Evolutionary conservation across 495 filamentous ascomycete genomes (phyloP), one percentile per base, ranked within the genome.

Genomic region (Endocarpon pusillum): DNA sequence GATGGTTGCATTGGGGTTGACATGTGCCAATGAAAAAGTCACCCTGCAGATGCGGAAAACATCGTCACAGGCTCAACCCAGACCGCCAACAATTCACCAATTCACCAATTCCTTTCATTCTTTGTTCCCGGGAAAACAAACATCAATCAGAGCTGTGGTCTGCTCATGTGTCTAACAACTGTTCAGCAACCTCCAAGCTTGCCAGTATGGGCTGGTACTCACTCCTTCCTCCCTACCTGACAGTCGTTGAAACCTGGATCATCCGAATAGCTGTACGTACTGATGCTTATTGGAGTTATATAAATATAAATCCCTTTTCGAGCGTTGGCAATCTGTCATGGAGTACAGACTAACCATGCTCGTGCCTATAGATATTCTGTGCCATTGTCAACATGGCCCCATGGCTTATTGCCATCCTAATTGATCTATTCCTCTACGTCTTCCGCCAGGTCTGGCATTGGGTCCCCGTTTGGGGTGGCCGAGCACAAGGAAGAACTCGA

Each of bases 151-250:
- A n/a, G n/a, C n/a, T n/a, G n/a, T n/a, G n/a, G n/a, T n/a, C n/a
- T n/a, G n/a, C n/a, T n/a, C n/a, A n/a, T n/a, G n/a, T n/a, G n/a
- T n/a, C n/a, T n/a, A n/a, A n/a, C n/a, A n/a, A n/a, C n/a, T n/a
- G n/a, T n/a, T n/a, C n/a, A n/a, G n/a, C n/a, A n/a, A n/a, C n/a
- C n/a, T n/a, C n/a, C n/a, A n/a, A n/a, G n/a, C n/a, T n/a, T n/a
- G n/a, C n/a, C n/a, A n/a, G n/a, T n/a, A 79, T 79, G 75, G 61
- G 66, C 19, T 71, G 66, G 61, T 75, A 74, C 42, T 78, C 73
- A 6, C 66, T 81, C 38, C 61, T 81, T 24, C 75, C 75, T 11
- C 44, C 54, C 1, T 48, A 64, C 32, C 48, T 75, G 23, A 62
- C 51, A 26, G 58, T 59, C 17, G 39, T 80, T 22, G 78, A 82